Evolutionary conservation across 139 green algal species (phyloP), one percentile per base, ranked within the genome.

Genomic region (Volvox reticuliferus): DNA sequence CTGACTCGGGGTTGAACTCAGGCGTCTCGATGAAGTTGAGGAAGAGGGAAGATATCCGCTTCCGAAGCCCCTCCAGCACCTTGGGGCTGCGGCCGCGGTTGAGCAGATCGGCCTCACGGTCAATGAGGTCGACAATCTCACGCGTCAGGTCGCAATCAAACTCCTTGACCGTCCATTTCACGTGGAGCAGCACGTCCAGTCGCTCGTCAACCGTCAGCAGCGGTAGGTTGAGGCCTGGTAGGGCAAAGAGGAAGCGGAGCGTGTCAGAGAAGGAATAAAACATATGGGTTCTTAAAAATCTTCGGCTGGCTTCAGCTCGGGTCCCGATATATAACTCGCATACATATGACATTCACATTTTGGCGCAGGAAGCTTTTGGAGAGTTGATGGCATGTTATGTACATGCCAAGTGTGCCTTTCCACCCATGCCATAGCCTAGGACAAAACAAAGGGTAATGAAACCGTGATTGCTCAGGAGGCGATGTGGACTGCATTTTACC

Each of bases 101-200:
- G 26, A 99, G 93, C 88, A 99, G 91, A 92, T 99, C 97, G 16
- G 96, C 96, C 92, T 99, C 97, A 12, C 97, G 92, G 86, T 98
- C 97, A 33, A 98, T 96, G 35, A 99, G 93, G 83, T 96, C 91
- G 67, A 98, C 95, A 28, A 98, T 92, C 93, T 98, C 97, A 22
- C 95, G 92, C 24, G 95, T 97, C 16, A 98, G 92, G 80, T 95
- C 93, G 95, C 95, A 98, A 94, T 98, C 96, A 93, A 97, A 97
- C 92, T 97, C 97, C 92, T 95, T 95, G 82, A 96, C 95, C 5
- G 95, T 96, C 94, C 96, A 98, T 94, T 98, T 98, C 33, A 98
- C 96, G 84, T 98, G 96, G 92, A 98, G 94, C 94, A 99, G 95
- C 92, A 98, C 97, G 78, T 98, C 96, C 63, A 98, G 92, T 21